Evolutionary conservation across 2,329 filamentous ascomycete species (phyloP).

Genomic region (Aspergillus ustus): DNA sequence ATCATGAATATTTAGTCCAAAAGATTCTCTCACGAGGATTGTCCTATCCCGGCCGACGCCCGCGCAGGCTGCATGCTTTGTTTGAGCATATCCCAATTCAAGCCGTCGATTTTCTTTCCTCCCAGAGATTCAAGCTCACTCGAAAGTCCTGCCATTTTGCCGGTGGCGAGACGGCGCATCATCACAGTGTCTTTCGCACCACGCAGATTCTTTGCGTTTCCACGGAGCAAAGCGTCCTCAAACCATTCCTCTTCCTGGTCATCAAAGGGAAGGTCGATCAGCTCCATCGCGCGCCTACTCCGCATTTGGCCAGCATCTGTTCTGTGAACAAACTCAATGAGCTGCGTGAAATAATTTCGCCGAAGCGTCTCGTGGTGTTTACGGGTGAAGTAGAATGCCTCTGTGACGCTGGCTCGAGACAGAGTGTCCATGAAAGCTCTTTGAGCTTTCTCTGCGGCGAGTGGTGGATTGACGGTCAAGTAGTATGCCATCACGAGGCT

Average conservation of each 20-base stretch:
- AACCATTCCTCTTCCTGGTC: constrained; percentile 75
- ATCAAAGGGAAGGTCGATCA: constrained; percentile 75
- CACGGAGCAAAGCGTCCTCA: constrained; percentile 67
- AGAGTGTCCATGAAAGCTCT: constrained; percentile 72
- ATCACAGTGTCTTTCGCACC: constrained; percentile 74
- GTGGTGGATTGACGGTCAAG: constrained; percentile 72
- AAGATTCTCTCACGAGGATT: constrained; percentile 6
- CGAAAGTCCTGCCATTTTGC: constrained; percentile 50
- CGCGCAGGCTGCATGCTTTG: constrained; percentile 39
- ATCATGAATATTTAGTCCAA: constrained; percentile 19
- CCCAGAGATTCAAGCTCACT: constrained; percentile 42
- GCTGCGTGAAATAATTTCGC: constrained; percentile 67
- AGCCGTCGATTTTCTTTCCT: constrained; percentile 53
- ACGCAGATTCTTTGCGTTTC: constrained; percentile 67
- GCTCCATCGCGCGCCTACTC: constrained; percentile 66
- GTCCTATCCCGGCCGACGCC: constrained; percentile 20
- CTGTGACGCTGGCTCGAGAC: constrained; percentile 67
- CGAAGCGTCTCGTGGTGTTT: constrained; percentile 66
- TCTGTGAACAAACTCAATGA: constrained; percentile 64
- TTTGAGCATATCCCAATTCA: constrained; percentile 57
- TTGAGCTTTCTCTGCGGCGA: constrained; percentile 67
- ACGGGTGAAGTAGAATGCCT: constrained; percentile 75
- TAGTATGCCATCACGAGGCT: constrained; percentile 77
- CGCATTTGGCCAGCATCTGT: constrained; percentile 43
- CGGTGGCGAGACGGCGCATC: constrained; percentile 72